phyloP scores from a whole-genome alignment of 495 filamentous ascomycete genomes.

The Penicillium pulvis region DNA sequence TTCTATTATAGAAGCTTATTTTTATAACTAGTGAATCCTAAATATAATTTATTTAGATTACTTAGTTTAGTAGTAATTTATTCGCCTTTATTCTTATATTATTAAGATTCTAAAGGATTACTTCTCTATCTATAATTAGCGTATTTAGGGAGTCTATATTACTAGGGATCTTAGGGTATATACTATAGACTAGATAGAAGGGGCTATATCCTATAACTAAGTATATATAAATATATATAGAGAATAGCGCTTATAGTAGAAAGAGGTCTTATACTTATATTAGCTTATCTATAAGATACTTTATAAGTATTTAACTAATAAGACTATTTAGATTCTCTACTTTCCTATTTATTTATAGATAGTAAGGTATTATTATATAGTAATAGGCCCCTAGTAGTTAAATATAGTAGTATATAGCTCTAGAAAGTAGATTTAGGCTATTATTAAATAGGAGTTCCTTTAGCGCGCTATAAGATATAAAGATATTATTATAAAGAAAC shows the following conservation, averaged over 20 bases:
- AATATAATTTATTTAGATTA: background rate
- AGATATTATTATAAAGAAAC: background rate
- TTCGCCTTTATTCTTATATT: background rate
- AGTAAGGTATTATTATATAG: background rate
- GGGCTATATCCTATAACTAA: background rate
- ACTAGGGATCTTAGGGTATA: background rate
- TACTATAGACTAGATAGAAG: background rate
- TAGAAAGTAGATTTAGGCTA: background rate
- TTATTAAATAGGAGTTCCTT: background rate
- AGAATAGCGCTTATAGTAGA: background rate
- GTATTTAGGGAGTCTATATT: background rate
- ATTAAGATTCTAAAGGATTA: background rate
- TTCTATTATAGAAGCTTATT: background rate
- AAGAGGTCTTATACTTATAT: background rate
- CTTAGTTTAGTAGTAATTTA: background rate
- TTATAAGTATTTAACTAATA: background rate
- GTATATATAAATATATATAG: background rate
- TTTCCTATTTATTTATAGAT: background rate
- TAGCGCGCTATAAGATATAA: background rate
- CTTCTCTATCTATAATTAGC: background rate
- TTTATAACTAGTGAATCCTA: background rate
- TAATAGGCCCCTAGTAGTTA: background rate
- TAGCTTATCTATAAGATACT: slow-evolving; percentile 2
- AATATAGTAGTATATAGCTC: background rate
- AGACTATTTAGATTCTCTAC: background rate